These are phyloP conservation scores for Trichoderma hamatum DNA, from an alignment of 2,329 filamentous ascomycete genomes.

Conservation along the genomic window DNA sequence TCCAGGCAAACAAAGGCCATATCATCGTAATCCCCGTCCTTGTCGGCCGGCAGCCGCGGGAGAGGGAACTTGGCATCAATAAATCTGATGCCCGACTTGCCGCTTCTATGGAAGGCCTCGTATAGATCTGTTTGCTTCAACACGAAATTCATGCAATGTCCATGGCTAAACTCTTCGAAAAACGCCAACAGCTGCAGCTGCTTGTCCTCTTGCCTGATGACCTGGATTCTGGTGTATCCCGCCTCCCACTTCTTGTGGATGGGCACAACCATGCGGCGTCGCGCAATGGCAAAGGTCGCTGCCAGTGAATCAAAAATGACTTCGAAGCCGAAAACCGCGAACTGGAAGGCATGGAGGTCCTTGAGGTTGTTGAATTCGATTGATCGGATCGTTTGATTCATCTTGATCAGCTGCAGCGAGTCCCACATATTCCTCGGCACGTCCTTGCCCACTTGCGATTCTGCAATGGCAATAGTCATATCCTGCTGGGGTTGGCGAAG, in stretches of 20 bases:
- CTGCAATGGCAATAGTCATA: constrained; percentile 73
- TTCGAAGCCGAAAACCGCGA: constrained; percentile 76
- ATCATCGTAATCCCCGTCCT: constrained; percentile 57
- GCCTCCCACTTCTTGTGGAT: constrained; percentile 96
- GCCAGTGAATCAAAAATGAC: constrained; percentile 77
- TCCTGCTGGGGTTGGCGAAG: constrained; percentile 76
- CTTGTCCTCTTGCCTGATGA: constrained; percentile 72
- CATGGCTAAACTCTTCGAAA: constrained; percentile 85
- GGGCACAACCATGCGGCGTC: constrained; percentile 84
- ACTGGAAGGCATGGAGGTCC: constrained; percentile 78
- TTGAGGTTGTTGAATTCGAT: constrained; percentile 67
- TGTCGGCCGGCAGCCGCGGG: constrained; percentile 62
- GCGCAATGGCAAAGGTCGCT: constrained; percentile 76
- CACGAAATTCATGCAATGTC: constrained; percentile 85
- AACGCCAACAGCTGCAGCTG: constrained; percentile 80
- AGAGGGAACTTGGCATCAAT: constrained; percentile 90
- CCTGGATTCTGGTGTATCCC: constrained; percentile 74
- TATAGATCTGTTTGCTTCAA: constrained; percentile 84
- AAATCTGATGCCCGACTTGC: constrained; percentile 74
- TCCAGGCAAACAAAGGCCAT: constrained; percentile 82
- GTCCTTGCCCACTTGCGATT: constrained; percentile 65
- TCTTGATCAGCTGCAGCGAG: constrained; percentile 62
- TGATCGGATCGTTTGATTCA: constrained; percentile 68
- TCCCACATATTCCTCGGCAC: constrained; percentile 64
- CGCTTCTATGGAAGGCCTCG: constrained; percentile 66